A percentile compares a stretch with the other conserved stretches of the same genome.
phyloP scores from a whole-genome alignment of 2,329 filamentous ascomycete genomes.

The Alternaria tenuissima region DNA sequence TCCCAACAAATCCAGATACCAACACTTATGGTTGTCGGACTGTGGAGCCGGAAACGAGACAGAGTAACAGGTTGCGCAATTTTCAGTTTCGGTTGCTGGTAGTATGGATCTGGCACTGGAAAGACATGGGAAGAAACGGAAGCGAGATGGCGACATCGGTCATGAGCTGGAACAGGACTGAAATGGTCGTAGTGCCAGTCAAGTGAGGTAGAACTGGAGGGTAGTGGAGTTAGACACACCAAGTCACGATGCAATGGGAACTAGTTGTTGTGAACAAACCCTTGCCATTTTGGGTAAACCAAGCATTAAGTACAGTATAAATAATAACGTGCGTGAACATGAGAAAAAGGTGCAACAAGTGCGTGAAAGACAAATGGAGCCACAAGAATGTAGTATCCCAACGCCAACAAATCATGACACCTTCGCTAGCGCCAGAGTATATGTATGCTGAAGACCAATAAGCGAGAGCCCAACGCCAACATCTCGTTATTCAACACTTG shows the following conservation, averaged over 20 bases:
- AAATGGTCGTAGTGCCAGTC: background rate
- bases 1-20: background rate
- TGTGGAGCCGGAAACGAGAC: background rate
- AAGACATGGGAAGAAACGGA: background rate
- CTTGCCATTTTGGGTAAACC: constrained; percentile 24
- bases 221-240: background rate
- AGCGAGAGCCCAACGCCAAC: constrained; percentile 33
- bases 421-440: constrained; percentile 22
- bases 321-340: constrained; percentile 16
- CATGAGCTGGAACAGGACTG: background rate
- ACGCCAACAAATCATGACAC: constrained; percentile 8
- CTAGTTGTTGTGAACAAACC: constrained; percentile 20
- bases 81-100: background rate
- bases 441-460: constrained; percentile 16
- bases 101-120: background rate
- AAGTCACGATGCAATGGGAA: background rate
- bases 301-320: constrained; percentile 18
- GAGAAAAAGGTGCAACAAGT: constrained; percentile 9
- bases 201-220: background rate
- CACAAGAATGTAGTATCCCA: constrained; percentile 11
- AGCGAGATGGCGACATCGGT: background rate
- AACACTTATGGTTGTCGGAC: background rate
- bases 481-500: constrained; percentile 45
- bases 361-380: constrained; percentile 5
- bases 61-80: background rate